A percentile compares a stretch with the other conserved stretches of the same genome.
These are phyloP conservation scores for Penicillium ucsense DNA, from an alignment of 495 filamentous ascomycete genomes.

Conservation along the genomic window DNA sequence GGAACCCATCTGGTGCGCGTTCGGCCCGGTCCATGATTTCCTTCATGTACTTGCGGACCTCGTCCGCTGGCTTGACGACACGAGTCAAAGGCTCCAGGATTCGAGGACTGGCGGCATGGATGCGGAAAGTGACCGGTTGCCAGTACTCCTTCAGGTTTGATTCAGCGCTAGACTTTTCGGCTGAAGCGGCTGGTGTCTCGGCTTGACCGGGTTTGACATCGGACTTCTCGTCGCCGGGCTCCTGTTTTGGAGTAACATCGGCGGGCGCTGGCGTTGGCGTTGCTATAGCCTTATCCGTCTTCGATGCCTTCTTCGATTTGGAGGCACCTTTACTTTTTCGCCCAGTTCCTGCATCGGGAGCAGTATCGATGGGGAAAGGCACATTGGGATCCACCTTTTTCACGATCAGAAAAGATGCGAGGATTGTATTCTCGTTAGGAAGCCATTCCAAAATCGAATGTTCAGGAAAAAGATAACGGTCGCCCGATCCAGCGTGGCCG, in stretches of 20 bases:
- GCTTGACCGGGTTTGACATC: slow-evolving; percentile 3
- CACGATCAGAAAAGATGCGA: slow-evolving; percentile 44
- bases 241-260: slow-evolving; percentile 10
- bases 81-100: slow-evolving; percentile 64
- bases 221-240: slow-evolving; percentile 12
- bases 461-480: slow-evolving; percentile 84
- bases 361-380: slow-evolving; percentile 29
- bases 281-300: slow-evolving; percentile 13
- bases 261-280: slow-evolving; percentile 4
- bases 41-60: slow-evolving; percentile 75
- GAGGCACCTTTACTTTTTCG: slow-evolving; percentile 25
- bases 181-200: slow-evolving; percentile 1
- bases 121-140: slow-evolving; percentile 77
- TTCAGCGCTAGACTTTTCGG: slow-evolving; percentile 2
- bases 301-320: slow-evolving; percentile 31
- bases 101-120: slow-evolving; percentile 51
- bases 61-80: slow-evolving; percentile 69
- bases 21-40: slow-evolving; percentile 69
- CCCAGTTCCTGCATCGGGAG: slow-evolving; percentile 16
- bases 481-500: slow-evolving; percentile 61
- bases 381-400: slow-evolving; percentile 37
- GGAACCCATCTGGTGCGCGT: slow-evolving; percentile 56
- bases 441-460: slow-evolving; percentile 72
- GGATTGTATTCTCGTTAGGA: slow-evolving; percentile 34
- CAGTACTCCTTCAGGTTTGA: slow-evolving; percentile 62